Conservation (phyloP, 495 filamentous ascomycete species). For the Staphylotrichum tortipilum region DNA sequence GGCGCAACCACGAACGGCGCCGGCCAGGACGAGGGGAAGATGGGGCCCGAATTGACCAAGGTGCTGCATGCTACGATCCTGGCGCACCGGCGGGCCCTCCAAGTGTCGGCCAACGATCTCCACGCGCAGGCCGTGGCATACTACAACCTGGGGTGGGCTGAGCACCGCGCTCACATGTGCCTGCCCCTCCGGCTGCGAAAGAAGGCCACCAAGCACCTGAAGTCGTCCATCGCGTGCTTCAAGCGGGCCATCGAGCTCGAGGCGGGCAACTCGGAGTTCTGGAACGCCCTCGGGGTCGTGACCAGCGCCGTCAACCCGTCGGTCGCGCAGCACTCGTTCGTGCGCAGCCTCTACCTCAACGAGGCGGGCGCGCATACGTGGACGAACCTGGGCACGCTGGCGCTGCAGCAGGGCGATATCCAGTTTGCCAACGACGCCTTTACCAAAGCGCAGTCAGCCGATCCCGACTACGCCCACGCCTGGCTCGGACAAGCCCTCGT, state of each 20-base stretch:
- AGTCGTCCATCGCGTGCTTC: constrained; percentile 82
- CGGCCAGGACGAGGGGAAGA: constrained; percentile 38
- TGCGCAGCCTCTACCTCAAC: constrained; percentile 88
- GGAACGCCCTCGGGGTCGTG: constrained; percentile 89
- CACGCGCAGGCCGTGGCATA: constrained; percentile 94
- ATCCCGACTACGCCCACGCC: constrained; percentile 84
- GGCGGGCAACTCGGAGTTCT: constrained; percentile 92
- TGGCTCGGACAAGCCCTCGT: constrained; percentile 92
- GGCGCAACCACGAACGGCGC: constrained; percentile 38
- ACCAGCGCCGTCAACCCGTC: constrained; percentile 76
- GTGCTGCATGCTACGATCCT: constrained; percentile 64
- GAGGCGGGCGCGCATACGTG: constrained; percentile 73
- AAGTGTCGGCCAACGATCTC: constrained; percentile 59
- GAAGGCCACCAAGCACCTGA: constrained; percentile 56
- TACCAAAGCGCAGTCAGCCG: constrained; percentile 80
- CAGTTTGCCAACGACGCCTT: constrained; percentile 83
- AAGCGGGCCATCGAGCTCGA: constrained; percentile 95
- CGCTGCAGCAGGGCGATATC: constrained; percentile 72
- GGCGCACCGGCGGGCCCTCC: constrained; percentile 77
- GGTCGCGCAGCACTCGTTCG: constrained; percentile 87
- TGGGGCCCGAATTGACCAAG: constrained; percentile 38
- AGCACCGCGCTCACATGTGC: constrained; percentile 69
- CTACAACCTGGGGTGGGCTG: constrained; percentile 94
- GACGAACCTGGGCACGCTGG: constrained; percentile 85
- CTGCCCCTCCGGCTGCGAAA: constrained; percentile 40